phyloP scores from a whole-genome alignment of 768 basidiomycete species.

The Amanita muscaria region DNA sequence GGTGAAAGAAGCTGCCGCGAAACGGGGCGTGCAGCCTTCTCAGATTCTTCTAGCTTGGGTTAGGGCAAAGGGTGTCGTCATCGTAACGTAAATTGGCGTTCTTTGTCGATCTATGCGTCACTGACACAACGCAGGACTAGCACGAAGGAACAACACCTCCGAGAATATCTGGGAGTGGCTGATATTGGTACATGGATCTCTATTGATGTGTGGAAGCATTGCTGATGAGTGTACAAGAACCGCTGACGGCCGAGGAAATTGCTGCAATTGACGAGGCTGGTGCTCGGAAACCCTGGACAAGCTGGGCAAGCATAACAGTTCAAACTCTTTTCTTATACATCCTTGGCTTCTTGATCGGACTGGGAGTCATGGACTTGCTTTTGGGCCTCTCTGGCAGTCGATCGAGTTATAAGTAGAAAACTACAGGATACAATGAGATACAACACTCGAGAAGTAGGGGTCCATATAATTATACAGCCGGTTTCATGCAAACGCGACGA shows the following conservation, averaged over 20 bases:
- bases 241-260: constrained; percentile 49
- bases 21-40: constrained; percentile 45
- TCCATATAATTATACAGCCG: background rate
- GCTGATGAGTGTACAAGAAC: no score
- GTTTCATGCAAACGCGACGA: constrained; percentile 48
- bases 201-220: no score
- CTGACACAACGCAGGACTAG: constrained; percentile 37
- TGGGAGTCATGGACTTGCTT: background rate
- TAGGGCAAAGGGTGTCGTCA: constrained; percentile 52
- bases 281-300: constrained; percentile 34
- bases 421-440: constrained; percentile 7
- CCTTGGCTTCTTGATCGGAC: no score
- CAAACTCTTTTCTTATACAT: no score
- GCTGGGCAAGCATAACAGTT: no score
- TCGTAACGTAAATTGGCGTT: constrained; percentile 47
- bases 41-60: constrained; percentile 70
- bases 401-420: background rate
- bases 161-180: constrained; percentile 59
- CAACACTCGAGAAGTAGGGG: background rate
- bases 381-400: no score
- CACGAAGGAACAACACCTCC: constrained; percentile 47
- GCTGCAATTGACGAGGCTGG: constrained; percentile 57
- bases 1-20: constrained; percentile 41
- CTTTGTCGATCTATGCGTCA: background rate
- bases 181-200: constrained; percentile 40